Evolutionary conservation across 352 stramenopile species (phyloP).

Genomic region (Aphanomyces astaci): DNA sequence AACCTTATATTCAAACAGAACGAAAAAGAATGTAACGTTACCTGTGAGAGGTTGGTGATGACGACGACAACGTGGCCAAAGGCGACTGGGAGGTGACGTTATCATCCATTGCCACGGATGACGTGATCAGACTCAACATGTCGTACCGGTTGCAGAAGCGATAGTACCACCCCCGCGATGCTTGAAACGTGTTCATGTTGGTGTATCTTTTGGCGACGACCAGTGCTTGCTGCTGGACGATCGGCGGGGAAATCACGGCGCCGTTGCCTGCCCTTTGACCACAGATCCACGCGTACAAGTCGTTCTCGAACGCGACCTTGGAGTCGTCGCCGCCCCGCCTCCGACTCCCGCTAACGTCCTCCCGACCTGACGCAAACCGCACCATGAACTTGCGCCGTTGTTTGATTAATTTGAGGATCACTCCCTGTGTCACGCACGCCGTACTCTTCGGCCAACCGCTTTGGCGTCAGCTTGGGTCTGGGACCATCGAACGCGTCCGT

Average conservation of each 20-base stretch:
- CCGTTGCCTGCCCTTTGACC: slow-evolving; percentile 55
- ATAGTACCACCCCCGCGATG: slow-evolving; percentile 78
- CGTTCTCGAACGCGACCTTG: slow-evolving; percentile 77
- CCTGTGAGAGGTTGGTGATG: too few species aligned
- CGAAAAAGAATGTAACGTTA: too few species aligned
- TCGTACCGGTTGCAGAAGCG: slow-evolving; percentile 51
- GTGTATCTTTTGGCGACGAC: slow-evolving; percentile 79
- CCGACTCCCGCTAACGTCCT: slow-evolving; percentile 80
- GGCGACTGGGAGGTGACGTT: too few species aligned
- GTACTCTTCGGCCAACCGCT: slow-evolving; percentile 77
- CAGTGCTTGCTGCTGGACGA: slow-evolving; percentile 77
- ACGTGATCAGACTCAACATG: background rate
- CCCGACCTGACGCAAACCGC: slow-evolving; percentile 74
- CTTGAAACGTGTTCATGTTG: slow-evolving; percentile 74
- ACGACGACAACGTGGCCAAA: too few species aligned
- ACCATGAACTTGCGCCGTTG: slow-evolving; percentile 79
- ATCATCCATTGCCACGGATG: too few species aligned
- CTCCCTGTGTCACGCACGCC: slow-evolving; percentile 77
- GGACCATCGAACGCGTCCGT: slow-evolving; percentile 41
- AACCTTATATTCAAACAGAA: too few species aligned
- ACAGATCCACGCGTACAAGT: slow-evolving; percentile 81
- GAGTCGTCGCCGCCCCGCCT: slow-evolving; percentile 76
- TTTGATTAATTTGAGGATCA: slow-evolving; percentile 84
- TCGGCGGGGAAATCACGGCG: slow-evolving; percentile 38
- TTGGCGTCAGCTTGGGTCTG: slow-evolving; percentile 69